Evolutionary conservation across 495 filamentous ascomycete species (phyloP), one percentile per base, ranked within the genome.

Genomic region (Cercophora sp.): DNA sequence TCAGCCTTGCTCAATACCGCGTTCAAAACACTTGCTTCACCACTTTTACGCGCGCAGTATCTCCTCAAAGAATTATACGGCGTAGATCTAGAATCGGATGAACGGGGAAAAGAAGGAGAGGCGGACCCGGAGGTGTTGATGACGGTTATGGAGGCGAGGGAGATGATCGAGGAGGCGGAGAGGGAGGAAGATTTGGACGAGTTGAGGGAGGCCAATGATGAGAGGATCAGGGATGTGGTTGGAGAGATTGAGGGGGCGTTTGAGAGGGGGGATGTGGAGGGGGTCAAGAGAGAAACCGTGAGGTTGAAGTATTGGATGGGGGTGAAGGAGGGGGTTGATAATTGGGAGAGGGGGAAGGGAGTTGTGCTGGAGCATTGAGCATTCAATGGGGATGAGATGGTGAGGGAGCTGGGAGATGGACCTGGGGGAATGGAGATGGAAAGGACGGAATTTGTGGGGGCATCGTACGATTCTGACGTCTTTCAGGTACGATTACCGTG

Each of bases 261-360:
- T 68, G 71, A 62, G 63, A 45, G 35, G 5, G 87, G 84, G 32
- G 84, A 94, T 71, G 59, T 86, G 41, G 77, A 81, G 58, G 66
- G 25, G 15, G 93, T 89, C 26, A 82, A 76, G 72, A 62, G 48
- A 51, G 89, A 92, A 78, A 81, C 81, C 36, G 82, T 94, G 5
- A 72, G 78, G 67, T 71, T 97, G 77, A 75, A 89, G 69, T 98
- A 96, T 75, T 96, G 93, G 93, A 75, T 84, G 61, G 93, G 90
- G 77, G 82, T 98, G 43, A 78, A 80, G 42, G 86, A 95, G 72
- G 86, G 84, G 20, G 66, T 96, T 61, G 71, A 83, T 65, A 79
- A 80, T 59, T 96, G 92, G 93, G 91, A 78, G 78, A 82, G 77
- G 68, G 90, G 88, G 16, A 86, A 82, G 65, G 73, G 77, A 42